Base-by-base conservation (phyloP, 768 basidiomycete species). In the Clitopilus hobsonii region DNA sequence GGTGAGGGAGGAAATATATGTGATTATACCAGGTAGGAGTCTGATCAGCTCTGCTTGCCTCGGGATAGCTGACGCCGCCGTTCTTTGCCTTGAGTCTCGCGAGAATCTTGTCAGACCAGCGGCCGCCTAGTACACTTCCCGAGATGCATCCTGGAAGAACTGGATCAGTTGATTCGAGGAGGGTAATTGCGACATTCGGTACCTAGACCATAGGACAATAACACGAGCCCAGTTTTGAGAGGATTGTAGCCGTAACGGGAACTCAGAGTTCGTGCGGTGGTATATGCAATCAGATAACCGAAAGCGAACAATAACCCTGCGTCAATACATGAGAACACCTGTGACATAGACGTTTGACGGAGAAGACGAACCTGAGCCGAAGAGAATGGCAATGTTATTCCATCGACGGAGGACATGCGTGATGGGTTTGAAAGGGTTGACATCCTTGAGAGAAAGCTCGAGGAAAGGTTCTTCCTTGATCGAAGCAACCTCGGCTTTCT, bases 121-220 rank as follows among this genome's bases (percentile, higher is more conserved):
- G 67, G 2, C 78, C 78, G 2, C 78, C 77, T 0, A 76, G n/a
- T 10, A 78, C 2, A 51, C 77, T 78, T 1, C 78, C 78, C 7
- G 61, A 61, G 20, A 76, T 58, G 51, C 66, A 69, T 3, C 78
- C 78, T 74, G 48, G 58, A 16, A 36, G 13, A n/a, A 18, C 52
- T 25, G 49, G 22, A 29, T 25, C 16, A n/a, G n/a, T 14, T 36
- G 29, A 20, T 48, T 38, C n/a, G n/a, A n/a, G n/a, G n/a, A n/a
- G n/a, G n/a, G n/a, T n/a, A n/a, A n/a, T n/a, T n/a, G n/a, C n/a
- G 14, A 28, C 22, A 4, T 54, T 18, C 26, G 54, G 54, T 27
- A 84, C 89, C 88, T 14, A 80, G 58, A 48, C 93, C 93, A 60
- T 84, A 89, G 0, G 87, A 69, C 7, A 97, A 78, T 5, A 94